Percentiles rank a stretch among this genome's conserved stretches.
phyloP scores from a whole-genome alignment of 306 rosid genomes.

The Dryas drummondii region DNA sequence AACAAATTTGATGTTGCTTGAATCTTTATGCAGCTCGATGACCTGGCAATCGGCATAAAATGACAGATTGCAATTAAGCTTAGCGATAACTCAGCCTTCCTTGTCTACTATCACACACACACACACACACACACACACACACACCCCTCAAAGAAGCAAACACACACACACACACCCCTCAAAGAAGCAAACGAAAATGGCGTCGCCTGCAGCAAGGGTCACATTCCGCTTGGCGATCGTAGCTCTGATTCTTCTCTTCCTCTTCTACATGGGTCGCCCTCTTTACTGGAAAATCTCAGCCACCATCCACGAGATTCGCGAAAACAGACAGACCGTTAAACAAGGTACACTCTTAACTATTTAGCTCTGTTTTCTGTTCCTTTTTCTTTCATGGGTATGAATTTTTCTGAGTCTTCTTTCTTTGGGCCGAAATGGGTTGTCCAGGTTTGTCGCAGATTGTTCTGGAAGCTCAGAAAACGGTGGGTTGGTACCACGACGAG shows the following conservation, averaged over 20 bases:
- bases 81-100: too few species aligned
- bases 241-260: constrained; percentile 36
- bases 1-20: too few species aligned
- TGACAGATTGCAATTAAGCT: too few species aligned
- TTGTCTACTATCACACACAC: too few species aligned
- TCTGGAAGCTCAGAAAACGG: constrained; percentile 75
- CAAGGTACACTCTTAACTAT: constrained; percentile 42
- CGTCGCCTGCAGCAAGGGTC: constrained; percentile 47
- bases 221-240: constrained; percentile 46
- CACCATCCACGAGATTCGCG: constrained; percentile 72
- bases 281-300: constrained; percentile 89
- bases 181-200: constrained; percentile 38
- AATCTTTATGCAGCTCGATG: too few species aligned
- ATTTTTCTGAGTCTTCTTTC: constrained; percentile 4
- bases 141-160: too few species aligned
- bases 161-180: neutral
- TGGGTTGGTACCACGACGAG: constrained; percentile 73
- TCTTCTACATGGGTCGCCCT: constrained; percentile 81
- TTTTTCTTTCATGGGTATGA: neutral
- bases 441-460: constrained; percentile 84
- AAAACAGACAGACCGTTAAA: constrained; percentile 73
- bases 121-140: too few species aligned
- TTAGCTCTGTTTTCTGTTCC: neutral
- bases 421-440: constrained; percentile 11
- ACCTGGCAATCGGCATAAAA: too few species aligned